Base-by-base conservation (phyloP, 2,329 filamentous ascomycete species). In the Exutisphaerella laricina region DNA sequence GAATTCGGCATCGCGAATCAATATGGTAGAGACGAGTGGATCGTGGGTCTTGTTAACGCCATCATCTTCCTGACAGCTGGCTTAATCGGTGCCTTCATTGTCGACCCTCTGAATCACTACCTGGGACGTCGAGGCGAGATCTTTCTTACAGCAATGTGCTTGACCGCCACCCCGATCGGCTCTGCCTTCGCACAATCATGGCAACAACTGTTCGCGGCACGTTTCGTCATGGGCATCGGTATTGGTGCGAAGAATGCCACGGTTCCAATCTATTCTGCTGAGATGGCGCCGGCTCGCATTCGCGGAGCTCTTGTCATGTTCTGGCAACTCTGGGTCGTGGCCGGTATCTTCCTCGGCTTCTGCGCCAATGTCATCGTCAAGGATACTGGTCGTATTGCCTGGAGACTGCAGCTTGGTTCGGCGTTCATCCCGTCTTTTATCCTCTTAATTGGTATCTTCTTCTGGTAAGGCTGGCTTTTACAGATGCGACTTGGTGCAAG, bases 271-370 rank as follows among this genome's bases (percentile, higher is more conserved):
- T 68, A 62, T 41, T 57, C 64, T 6, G 64, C 67, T 7, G 66
- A 67, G 49, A 65, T 62, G 40, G 73, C 80, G 53, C 65, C 64
- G 3, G 60, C 70, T 2, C 67, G 69, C 3, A 75, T 84, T 40
- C 62, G 70, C 7, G 80, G 80, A 5, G 67, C 82, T 5, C 70
- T 92, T 13, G 84, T 89, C 50, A 90, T 90, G 85, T 81, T 80
- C 49, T 90, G 85, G 85, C 82, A 89, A 65, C 71, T 84, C 63
- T 84, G 79, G 77, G 55, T 58, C 35, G 59, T 60, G 3, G 46
- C 50, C 33, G 58, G 59, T 34, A 83, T 85, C 54, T 80, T 84
- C 61, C 66, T 84, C 14, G 83, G 82, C 7, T 80, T 75, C 41
- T 75, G 71, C 45, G 80, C 80, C 48, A 85, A 84, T 55, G 68